Evolutionary conservation across 1,139 yeast genomes (phyloP).

Genomic region (Scheffersomyces quercinus): DNA sequence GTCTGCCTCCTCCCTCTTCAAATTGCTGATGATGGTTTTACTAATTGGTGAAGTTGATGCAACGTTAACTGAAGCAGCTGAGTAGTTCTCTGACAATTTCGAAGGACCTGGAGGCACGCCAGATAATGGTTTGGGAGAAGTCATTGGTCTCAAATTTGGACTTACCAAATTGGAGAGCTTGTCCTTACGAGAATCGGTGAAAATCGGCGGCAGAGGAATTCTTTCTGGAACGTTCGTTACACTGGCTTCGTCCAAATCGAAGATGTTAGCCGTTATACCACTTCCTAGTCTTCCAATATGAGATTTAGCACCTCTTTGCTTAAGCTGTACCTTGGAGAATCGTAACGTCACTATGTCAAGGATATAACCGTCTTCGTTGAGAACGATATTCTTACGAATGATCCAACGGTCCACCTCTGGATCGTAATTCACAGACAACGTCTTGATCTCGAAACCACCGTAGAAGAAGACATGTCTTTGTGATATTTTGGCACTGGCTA

Average conservation of each 20-base stretch:
- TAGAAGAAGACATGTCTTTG: slow-evolving; percentile 39
- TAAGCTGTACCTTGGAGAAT: slow-evolving; percentile 32
- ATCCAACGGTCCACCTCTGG: slow-evolving; percentile 37
- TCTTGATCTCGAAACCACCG: slow-evolving; percentile 40
- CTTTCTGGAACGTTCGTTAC: slow-evolving; percentile 9
- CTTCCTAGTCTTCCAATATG: slow-evolving; percentile 14
- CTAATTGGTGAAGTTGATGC: not conserved
- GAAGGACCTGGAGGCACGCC: not conserved
- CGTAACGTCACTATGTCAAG: slow-evolving; percentile 33
- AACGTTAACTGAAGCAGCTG: not conserved
- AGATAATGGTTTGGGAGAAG: not conserved
- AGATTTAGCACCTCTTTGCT: slow-evolving; percentile 8
- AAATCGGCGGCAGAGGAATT: slow-evolving; percentile 23
- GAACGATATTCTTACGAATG: slow-evolving; percentile 28
- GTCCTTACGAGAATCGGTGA: slow-evolving; percentile 11
- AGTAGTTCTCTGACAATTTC: not conserved
- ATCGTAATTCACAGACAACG: slow-evolving; percentile 23
- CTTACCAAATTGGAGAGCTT: not conserved
- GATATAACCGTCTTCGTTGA: slow-evolving; percentile 41
- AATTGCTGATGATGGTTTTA: not conserved
- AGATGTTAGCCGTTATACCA: slow-evolving; percentile 18
- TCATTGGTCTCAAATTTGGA: not conserved
- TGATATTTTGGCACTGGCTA: slow-evolving; percentile 33
- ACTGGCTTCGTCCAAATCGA: slow-evolving; percentile 8
- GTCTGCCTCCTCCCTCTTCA: not conserved